Conservation (phyloP, 768 basidiomycete genomes). For the Lentinula guzmanii region DNA sequence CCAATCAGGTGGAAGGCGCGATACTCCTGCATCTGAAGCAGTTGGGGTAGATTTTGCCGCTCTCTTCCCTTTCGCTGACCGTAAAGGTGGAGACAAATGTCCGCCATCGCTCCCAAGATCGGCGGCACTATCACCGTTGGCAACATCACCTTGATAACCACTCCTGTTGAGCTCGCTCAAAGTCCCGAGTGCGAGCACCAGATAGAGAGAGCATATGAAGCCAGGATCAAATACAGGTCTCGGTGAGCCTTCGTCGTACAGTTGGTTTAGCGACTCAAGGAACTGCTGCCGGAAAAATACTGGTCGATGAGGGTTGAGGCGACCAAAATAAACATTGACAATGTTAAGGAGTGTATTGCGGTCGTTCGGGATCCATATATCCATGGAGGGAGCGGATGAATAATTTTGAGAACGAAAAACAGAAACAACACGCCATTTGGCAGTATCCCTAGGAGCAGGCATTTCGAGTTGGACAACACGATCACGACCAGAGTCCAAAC, state of each 20-base stretch:
- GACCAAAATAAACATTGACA: constrained; percentile 66
- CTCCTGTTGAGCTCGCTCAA: constrained; percentile 77
- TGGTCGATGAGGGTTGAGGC: constrained; percentile 76
- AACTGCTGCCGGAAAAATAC: constrained; percentile 69
- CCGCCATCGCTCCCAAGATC: neutral
- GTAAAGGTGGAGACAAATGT: neutral
- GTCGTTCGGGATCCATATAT: constrained; percentile 74
- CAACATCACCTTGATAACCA: constrained; percentile 36
- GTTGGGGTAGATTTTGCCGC: neutral
- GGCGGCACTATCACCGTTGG: constrained; percentile 13
- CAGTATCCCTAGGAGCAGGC: constrained; percentile 51
- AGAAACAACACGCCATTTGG: constrained; percentile 54
- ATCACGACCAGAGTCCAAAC: constrained; percentile 66
- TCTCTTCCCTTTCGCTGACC: constrained; percentile 17
- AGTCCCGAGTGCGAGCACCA: constrained; percentile 76
- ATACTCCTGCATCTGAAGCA: neutral
- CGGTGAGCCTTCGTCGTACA: constrained; percentile 53
- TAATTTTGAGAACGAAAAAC: constrained; percentile 27
- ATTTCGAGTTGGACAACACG: constrained; percentile 45
- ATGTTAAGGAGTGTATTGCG: constrained; percentile 57
- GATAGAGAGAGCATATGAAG: constrained; percentile 70
- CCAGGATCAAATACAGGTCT: constrained; percentile 59
- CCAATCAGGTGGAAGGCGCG: constrained; percentile 53
- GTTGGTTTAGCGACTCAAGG: constrained; percentile 51
- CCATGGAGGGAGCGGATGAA: constrained; percentile 9